Conservation (phyloP, 208 protist genomes). For the Zelonia costaricensis region DNA sequence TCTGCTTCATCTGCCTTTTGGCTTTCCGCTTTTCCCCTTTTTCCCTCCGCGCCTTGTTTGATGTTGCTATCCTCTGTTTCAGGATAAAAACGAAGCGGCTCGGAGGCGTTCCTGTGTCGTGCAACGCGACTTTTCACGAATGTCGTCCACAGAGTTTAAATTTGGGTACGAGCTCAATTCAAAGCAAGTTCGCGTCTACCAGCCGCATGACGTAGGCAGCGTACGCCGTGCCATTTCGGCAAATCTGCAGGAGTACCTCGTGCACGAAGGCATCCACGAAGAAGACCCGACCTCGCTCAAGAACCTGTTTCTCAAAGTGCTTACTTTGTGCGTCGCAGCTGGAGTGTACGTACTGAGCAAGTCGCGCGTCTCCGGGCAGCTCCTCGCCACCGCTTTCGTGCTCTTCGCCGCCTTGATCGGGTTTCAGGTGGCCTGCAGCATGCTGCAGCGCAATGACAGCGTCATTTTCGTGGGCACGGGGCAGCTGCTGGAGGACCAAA, state of each 20-base stretch:
- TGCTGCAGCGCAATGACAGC: conserved; percentile 19
- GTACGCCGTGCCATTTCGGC: conserved; percentile 35
- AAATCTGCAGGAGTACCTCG: conserved; percentile 62
- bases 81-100: too few species aligned
- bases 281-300: conserved; percentile 25
- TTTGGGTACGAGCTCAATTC: conserved; percentile 79
- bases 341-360: conserved; percentile 20
- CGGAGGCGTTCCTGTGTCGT: too few species aligned
- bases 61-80: too few species aligned
- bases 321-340: conserved; percentile 9
- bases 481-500: neutral
- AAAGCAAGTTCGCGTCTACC: conserved; percentile 62
- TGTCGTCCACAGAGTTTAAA: conserved; percentile 20
- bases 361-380: neutral
- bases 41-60: too few species aligned
- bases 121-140: too few species aligned
- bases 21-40: too few species aligned
- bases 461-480: conserved; percentile 34
- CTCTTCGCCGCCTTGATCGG: conserved; percentile 15
- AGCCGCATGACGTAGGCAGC: conserved; percentile 40
- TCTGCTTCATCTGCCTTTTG: too few species aligned
- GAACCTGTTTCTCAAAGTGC: conserved; percentile 18
- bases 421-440: conserved; percentile 10
- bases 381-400: neutral
- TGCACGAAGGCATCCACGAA: conserved; percentile 38